A percentile compares a stretch with the other conserved stretches of the same genome.
Evolutionary conservation across 2,329 filamentous ascomycete genomes (phyloP).

Genomic region (Coccinonectria pachysandricola): DNA sequence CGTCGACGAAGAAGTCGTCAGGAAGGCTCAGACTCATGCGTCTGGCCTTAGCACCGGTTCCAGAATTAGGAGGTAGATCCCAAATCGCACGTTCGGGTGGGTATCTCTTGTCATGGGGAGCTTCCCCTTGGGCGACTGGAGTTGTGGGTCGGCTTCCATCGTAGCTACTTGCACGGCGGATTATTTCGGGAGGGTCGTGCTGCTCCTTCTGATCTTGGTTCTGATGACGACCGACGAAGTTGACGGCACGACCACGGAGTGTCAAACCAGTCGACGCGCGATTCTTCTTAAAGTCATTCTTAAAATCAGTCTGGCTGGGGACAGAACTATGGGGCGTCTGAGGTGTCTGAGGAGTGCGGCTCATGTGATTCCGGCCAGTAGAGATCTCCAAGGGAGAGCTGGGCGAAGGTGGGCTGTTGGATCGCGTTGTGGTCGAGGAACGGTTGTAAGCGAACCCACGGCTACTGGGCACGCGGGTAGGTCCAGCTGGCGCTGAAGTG

Average conservation of each 20-base stretch:
- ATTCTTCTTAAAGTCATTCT: constrained; percentile 40
- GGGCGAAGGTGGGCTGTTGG: constrained; percentile 42
- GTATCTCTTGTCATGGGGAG: constrained; percentile 18
- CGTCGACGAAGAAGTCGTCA: constrained; percentile 64
- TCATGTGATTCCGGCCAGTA: too few relatives aligned
- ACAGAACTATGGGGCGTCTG: constrained; percentile 21
- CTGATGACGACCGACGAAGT: constrained; percentile 34
- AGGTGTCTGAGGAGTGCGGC: too few relatives aligned
- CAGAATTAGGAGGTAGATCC: constrained; percentile 55
- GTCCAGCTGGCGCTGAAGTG: too few relatives aligned
- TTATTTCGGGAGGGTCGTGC: constrained; percentile 12
- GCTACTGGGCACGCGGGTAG: constrained; percentile 17
- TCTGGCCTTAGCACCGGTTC: constrained; percentile 69
- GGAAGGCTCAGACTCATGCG: constrained; percentile 64
- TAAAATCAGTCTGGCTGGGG: constrained; percentile 35
- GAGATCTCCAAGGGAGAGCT: constrained; percentile 34
- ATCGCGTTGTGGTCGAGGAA: constrained; percentile 35
- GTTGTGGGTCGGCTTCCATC: constrained; percentile 27
- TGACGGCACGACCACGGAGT: constrained; percentile 37
- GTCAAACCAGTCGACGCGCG: constrained; percentile 41
- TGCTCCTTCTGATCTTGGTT: too few relatives aligned
- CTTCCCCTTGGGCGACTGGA: constrained; percentile 7
- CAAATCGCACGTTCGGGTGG: constrained; percentile 39
- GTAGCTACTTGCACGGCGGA: constrained; percentile 39
- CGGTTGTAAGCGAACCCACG: constrained; percentile 37